Conservation (phyloP, 495 filamentous ascomycete species). For the Talaromyces nanjingensis region DNA sequence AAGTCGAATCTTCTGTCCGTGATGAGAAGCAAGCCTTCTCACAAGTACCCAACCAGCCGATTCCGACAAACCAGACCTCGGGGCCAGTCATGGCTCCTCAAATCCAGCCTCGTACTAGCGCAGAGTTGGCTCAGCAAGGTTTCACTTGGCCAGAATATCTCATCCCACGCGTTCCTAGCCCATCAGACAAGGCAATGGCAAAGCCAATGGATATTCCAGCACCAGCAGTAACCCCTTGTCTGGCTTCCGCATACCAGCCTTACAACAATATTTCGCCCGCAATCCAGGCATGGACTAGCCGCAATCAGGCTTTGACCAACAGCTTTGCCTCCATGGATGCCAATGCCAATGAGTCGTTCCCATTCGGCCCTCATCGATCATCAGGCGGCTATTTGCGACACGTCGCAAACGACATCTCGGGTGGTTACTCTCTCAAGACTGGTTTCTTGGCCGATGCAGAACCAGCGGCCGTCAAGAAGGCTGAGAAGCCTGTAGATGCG, state of each 20-base stretch:
- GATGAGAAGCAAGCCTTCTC: neutral
- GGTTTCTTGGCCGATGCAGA: neutral
- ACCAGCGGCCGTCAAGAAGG: neutral
- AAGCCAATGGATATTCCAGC: conserved; percentile 9
- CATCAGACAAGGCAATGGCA: conserved; percentile 26
- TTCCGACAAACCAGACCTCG: neutral
- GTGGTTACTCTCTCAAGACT: neutral
- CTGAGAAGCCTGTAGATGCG: neutral
- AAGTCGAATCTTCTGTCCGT: neutral
- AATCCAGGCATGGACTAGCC: neutral
- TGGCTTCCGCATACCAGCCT: neutral
- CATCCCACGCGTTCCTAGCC: conserved; percentile 14
- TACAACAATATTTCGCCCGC: neutral
- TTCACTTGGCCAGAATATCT: neutral
- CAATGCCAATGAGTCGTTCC: conserved; percentile 4
- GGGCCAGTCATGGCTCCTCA: neutral
- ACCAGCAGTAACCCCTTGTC: neutral
- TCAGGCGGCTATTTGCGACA: conserved; percentile 6
- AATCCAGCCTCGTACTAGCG: neutral
- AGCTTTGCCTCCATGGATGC: neutral
- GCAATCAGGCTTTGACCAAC: neutral
- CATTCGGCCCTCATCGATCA: conserved; percentile 5
- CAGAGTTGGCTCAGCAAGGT: neutral
- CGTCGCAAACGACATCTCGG: neutral
- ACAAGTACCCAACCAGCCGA: neutral